phyloP scores from a whole-genome alignment of 78 protist species.

The Dictyostelium discoideum region dicty_2.7 NC_007090.3:1573001-1573500 shows the following conservation, averaged over 20 bases:
- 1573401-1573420: not conserved
- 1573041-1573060: too few species aligned
- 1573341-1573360: slow-evolving; percentile 13
- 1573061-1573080: not conserved
- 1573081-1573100: not conserved
- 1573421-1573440: not conserved
- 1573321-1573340: slow-evolving; percentile 53
- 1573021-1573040: not conserved
- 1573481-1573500: not conserved
- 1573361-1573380: not conserved
- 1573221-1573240: not conserved
- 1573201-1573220: not conserved
- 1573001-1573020: not conserved
- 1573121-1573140: not conserved
- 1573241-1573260: slow-evolving; percentile 44
- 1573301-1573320: slow-evolving; percentile 76
- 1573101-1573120: not conserved
- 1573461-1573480: not conserved
- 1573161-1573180: not conserved
- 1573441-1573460: not conserved
- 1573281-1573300: slow-evolving; percentile 47
- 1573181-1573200: not conserved
- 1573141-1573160: not conserved
- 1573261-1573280: slow-evolving; percentile 67
- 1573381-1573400: slow-evolving; percentile 13